phyloP scores from a whole-genome alignment of 1,284 basidiomycete genomes.

The Apiotrichum veenhuisii region DNA sequence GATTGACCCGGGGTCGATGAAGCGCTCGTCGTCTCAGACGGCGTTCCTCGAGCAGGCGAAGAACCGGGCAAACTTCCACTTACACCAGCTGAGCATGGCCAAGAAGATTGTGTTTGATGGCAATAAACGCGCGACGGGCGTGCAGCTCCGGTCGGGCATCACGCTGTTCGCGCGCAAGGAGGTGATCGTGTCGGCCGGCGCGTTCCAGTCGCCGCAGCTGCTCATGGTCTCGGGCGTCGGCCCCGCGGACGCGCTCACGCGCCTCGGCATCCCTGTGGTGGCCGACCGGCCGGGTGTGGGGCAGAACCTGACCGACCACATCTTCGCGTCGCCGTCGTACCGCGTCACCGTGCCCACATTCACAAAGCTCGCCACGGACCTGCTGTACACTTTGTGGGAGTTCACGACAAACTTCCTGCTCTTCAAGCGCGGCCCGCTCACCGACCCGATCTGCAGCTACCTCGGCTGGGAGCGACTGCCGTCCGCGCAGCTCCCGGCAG shows the following conservation, averaged over 20 bases:
- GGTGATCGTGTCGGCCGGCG: slow-evolving; percentile 12
- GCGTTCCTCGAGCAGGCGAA: not conserved
- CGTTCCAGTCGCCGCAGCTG: slow-evolving; percentile 9
- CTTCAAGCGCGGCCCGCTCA: not conserved
- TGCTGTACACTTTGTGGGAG: not conserved
- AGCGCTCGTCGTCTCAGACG: slow-evolving; percentile 3
- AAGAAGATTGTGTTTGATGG: slow-evolving; percentile 1
- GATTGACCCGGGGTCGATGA: not conserved
- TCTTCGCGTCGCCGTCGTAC: slow-evolving; percentile 6
- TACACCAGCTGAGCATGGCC: not conserved
- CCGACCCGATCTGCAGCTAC: not conserved
- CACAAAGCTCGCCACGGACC: not conserved
- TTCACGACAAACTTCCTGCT: not conserved
- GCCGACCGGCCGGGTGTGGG: slow-evolving; percentile 20
- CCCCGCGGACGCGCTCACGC: not conserved
- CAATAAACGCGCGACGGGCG: slow-evolving; percentile 2
- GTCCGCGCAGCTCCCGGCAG: not conserved
- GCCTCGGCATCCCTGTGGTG: slow-evolving; percentile 13
- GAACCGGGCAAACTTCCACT: not conserved
- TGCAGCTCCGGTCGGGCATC: not conserved
- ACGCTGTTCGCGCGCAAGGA: slow-evolving; percentile 1
- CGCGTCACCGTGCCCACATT: slow-evolving; percentile 4
- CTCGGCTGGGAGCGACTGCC: not conserved
- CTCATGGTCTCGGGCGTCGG: slow-evolving; percentile 9
- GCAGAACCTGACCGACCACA: slow-evolving; percentile 25